phyloP scores from a whole-genome alignment of 352 stramenopile species.

The Phytophthora foliorum region DNA sequence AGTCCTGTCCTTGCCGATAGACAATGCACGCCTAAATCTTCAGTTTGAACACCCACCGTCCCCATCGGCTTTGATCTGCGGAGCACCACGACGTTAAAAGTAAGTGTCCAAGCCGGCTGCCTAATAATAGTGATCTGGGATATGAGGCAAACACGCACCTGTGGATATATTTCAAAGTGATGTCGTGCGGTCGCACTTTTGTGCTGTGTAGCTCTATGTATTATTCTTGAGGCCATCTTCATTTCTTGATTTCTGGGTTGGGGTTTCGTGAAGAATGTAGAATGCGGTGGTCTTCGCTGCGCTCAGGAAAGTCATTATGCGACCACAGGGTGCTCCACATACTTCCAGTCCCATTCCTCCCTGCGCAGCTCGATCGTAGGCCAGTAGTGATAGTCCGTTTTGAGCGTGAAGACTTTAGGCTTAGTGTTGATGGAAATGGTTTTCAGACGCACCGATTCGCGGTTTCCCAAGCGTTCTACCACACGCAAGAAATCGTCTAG shows the following conservation, averaged over 20 bases:
- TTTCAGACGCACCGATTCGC: slow-evolving; percentile 89
- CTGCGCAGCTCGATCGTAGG: slow-evolving; percentile 87
- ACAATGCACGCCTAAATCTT: slow-evolving; percentile 6
- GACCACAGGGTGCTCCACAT: slow-evolving; percentile 45
- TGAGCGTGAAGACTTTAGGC: slow-evolving; percentile 91
- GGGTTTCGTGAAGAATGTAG: neutral
- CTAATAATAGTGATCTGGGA: slow-evolving; percentile 27
- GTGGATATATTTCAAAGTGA: slow-evolving; percentile 21
- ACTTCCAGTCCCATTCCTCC: slow-evolving; percentile 76
- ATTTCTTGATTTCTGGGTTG: neutral
- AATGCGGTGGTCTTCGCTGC: neutral
- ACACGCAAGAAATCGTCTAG: slow-evolving; percentile 90
- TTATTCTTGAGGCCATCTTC: slow-evolving; percentile 7
- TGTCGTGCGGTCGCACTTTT: neutral
- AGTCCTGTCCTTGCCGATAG: neutral
- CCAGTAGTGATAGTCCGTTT: slow-evolving; percentile 94
- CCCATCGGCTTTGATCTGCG: slow-evolving; percentile 17
- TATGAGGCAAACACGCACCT: neutral
- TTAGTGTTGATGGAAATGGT: slow-evolving; percentile 93
- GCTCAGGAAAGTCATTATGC: slow-evolving; percentile 2
- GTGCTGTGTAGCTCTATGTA: slow-evolving; percentile 20
- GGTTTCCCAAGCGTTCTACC: slow-evolving; percentile 84
- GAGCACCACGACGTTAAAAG: neutral
- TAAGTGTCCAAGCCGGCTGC: neutral
- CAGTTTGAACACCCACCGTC: slow-evolving; percentile 22